Evolutionary conservation across 176 grass and related monocot species (phyloP), one percentile per base, ranked within the genome.

Genomic region (Cenchrus fungigraminus): DNA sequence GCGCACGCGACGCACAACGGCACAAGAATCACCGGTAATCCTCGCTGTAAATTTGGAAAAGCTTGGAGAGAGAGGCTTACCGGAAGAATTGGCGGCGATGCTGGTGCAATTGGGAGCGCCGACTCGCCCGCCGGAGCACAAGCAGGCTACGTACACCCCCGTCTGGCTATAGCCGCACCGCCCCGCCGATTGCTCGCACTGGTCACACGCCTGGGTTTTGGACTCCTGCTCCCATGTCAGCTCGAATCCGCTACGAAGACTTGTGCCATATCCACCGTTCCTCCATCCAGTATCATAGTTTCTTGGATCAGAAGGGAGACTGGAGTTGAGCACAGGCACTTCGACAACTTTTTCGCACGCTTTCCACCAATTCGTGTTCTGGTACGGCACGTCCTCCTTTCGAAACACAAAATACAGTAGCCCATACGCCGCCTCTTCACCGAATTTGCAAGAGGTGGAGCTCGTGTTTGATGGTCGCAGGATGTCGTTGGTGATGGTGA

Each of bases 401-500:
- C 9, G 20, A 13, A 56, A 0, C 14, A 88, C 55, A 8, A 62
- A 82, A 6, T 53, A 82, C 0, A n/a, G n/a, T 25, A 0, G 0
- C 3, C n/a, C 61, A 6, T 0, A 0, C 4, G 53, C 2, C 43
- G 1, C 0, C 17, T 0, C 6, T 9, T 0, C 37, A 15, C 58
- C 8, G 6, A 0, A 16, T 16, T 0, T 0, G 86, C 86, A n/a
- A n/a, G n/a, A n/a, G n/a, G 78, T 78, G 22, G 0, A 22, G 2
- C 0, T 0, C 6, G 11, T 31, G 29, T 1, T 0, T 2, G 12
- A 1, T 0, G 10, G 12, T 0, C 42, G 0, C 22, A 25, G 0
- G 37, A 40, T 40, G 1, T 0, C 0, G 15, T 17, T 15, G 15
- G 53, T 6, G 53, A 55, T 32, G 31, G 31, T 32, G 31, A 0